Base-by-base conservation (phyloP, 371 early-diverging fungal genomes). In the Circinella minor region DNA sequence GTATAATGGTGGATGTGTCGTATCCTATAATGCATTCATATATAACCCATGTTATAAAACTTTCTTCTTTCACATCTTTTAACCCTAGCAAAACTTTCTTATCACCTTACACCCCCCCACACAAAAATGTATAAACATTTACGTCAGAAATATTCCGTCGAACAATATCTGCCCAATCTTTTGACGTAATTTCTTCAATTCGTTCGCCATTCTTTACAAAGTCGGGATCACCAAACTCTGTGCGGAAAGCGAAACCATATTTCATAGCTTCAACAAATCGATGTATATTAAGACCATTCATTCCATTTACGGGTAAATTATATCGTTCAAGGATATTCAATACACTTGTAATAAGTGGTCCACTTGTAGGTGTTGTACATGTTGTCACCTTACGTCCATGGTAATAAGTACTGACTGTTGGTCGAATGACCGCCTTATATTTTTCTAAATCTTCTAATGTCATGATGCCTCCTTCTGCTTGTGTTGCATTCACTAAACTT, bases 211-310 rank as follows among this genome's bases (percentile, higher is more conserved):
- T 76, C 18, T 88, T 61, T 1, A 72, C 77, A 72, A 85, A 94
- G n/a, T 86, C 89, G 1, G 96, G 96, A 73, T 97, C 98, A 3
- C 90, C 95, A 18, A 96, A 72, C 66, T 90, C 86, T 1, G 93
- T 92, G 57, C 99, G 86, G 73, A 92, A 88, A 2, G 97, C 96
- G 79, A 86, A 95, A 0, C 94, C 98, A 74, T 82, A 94, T 75
- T 99, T 99, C 76, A 98, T 89, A 2, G 95, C 90, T 77, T 99
- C 99, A 0, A 96, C 79, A 11, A 98, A 74, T 8, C 94, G 84
- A 74, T 97, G 97, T 8, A 89, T 62, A 60, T 90, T 91, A 14
- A 93, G 47, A 9, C 83, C 82, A 20, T 76, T 80, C 15, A 74
- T 73, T 0, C 90, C 91, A 36, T 90, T 76, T 4, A 74, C 73